A percentile compares a stretch with the other conserved stretches of the same genome.
Conservation (phyloP, 306 rosid species). For the Purshia tridentata region DNA sequence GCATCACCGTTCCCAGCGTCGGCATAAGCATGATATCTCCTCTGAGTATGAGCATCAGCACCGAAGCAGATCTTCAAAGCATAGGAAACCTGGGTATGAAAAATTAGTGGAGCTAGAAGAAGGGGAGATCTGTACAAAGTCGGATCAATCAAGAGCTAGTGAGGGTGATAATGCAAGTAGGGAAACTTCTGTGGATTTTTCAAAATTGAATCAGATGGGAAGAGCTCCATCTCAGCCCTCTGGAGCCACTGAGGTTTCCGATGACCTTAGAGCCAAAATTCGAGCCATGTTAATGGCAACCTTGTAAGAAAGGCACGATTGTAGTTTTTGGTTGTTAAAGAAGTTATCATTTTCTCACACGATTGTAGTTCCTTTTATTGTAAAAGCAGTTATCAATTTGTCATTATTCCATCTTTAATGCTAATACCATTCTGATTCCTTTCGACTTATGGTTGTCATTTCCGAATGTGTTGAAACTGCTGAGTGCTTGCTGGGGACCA, state of each 20-base stretch:
- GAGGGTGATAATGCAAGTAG: slow-evolving; percentile 44
- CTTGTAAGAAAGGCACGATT: slow-evolving; percentile 29
- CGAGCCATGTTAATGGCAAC: slow-evolving; percentile 81
- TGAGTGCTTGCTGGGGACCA: background rate
- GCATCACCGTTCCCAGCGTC: slow-evolving; percentile 26
- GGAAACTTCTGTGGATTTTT: slow-evolving; percentile 54
- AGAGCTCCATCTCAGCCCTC: slow-evolving; percentile 52
- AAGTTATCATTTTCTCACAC: background rate
- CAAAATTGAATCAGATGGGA: slow-evolving; percentile 29
- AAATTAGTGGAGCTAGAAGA: slow-evolving; percentile 57
- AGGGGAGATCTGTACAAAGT: slow-evolving; percentile 58
- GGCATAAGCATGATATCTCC: slow-evolving; percentile 24
- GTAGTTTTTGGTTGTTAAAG: background rate
- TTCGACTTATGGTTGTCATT: too few relatives aligned
- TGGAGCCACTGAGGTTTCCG: slow-evolving; percentile 53
- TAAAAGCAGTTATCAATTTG: background rate
- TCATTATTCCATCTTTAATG: background rate
- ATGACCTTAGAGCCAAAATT: slow-evolving; percentile 86
- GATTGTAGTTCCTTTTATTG: too few relatives aligned
- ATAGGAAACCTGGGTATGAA: slow-evolving; percentile 29
- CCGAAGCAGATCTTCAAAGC: slow-evolving; percentile 33
- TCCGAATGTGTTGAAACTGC: background rate
- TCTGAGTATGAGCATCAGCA: slow-evolving; percentile 35
- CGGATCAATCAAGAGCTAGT: slow-evolving; percentile 40
- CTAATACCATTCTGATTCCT: too few relatives aligned